These are phyloP conservation scores for Blastocystis sp. DNA, from an alignment of 352 stramenopile genomes.

Conservation along the genomic window DNA sequence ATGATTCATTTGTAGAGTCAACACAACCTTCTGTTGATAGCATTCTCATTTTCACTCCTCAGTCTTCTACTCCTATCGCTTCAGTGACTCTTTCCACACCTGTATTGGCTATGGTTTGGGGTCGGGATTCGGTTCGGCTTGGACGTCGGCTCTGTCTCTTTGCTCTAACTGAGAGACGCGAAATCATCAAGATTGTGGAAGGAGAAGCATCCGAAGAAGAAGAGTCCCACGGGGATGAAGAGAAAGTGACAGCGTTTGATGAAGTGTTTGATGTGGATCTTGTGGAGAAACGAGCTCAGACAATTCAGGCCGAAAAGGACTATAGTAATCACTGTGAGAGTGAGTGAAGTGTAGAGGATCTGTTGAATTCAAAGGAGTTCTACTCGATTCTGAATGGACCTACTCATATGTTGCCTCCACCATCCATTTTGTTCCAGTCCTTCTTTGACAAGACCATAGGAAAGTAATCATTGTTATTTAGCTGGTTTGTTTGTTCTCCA, in stretches of 20 bases:
- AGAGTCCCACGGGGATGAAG: neutral
- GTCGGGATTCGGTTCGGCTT: neutral
- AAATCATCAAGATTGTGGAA: conserved; percentile 20
- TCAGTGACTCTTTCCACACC: neutral
- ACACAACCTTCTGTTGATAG: too few relatives aligned
- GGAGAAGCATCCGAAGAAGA: neutral
- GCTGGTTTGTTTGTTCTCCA: neutral
- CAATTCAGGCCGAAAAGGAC: neutral
- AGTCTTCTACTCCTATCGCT: neutral
- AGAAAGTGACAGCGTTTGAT: neutral
- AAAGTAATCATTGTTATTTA: conserved; percentile 40
- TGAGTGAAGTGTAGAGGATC: conserved; percentile 7
- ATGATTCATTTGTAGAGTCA: too few relatives aligned
- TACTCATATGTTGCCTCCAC: conserved; percentile 1
- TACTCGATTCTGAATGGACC: conserved; percentile 30
- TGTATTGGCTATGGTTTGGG: neutral
- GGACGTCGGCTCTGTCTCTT: neutral
- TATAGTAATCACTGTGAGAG: neutral
- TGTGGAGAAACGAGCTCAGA: neutral
- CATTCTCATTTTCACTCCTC: conserved; percentile 9
- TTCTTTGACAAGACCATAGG: conserved; percentile 31
- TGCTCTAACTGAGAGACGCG: neutral
- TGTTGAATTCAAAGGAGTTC: conserved; percentile 42
- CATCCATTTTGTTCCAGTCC: conserved; percentile 32
- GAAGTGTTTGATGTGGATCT: conserved; percentile 45